These are phyloP conservation scores for Carex cristatella DNA, from an alignment of 176 grass and related monocot genomes.

Conservation along the genomic window DNA sequence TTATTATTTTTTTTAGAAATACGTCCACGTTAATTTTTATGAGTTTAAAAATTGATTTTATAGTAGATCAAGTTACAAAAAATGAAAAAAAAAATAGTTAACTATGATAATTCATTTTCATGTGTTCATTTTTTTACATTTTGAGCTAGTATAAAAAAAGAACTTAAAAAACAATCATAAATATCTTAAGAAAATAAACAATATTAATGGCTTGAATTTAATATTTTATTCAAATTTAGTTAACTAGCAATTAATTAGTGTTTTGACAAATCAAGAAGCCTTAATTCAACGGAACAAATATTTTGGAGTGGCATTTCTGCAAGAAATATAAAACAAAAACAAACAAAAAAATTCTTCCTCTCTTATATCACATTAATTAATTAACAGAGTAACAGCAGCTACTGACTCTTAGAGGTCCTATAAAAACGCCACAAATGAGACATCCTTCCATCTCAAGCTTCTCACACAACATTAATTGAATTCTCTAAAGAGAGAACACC, in stretches of 20 bases:
- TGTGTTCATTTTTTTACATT: too few relatives aligned
- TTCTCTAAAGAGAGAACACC: constrained; percentile 7
- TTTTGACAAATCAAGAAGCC: not conserved
- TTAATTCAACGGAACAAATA: not conserved
- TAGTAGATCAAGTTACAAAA: not conserved
- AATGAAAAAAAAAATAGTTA: not conserved
- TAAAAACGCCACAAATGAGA: constrained; percentile 10
- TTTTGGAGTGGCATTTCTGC: not conserved
- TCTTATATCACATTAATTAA: not conserved
- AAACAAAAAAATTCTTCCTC: not conserved
- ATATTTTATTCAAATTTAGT: too few relatives aligned
- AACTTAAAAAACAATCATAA: too few relatives aligned
- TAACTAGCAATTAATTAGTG: not conserved
- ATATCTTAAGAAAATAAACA: too few relatives aligned
- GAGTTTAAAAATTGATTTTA: too few relatives aligned
- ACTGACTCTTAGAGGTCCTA: constrained; percentile 5
- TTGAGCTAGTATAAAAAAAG: too few relatives aligned
- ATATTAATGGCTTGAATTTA: too few relatives aligned
- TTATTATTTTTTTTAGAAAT: too few relatives aligned
- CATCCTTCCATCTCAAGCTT: constrained; percentile 15
- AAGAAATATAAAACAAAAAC: not conserved
- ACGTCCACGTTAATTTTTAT: too few relatives aligned
- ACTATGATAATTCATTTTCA: too few relatives aligned
- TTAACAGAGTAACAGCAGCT: constrained; percentile 1
- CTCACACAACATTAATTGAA: not conserved